A percentile compares a stretch with the other conserved stretches of the same genome.
phyloP scores from a whole-genome alignment of 2,329 filamentous ascomycete genomes.

The Alternaria alternata region DNA sequence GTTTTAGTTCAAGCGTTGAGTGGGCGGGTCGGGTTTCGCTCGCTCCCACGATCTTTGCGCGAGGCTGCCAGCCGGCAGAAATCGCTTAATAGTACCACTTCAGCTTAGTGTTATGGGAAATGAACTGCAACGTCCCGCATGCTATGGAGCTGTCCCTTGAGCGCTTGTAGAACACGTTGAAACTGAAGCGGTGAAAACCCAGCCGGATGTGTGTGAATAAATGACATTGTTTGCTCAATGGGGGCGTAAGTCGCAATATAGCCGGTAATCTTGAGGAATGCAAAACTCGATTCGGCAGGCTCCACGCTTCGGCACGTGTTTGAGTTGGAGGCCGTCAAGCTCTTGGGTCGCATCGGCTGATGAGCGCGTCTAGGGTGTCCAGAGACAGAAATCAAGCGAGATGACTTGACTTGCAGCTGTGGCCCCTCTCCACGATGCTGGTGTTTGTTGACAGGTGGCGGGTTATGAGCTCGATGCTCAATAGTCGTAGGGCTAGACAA shows the following conservation, averaged over 20 bases:
- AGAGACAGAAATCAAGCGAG: constrained; percentile 2
- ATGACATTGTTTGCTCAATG: constrained; percentile 3
- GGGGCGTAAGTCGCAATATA: constrained; percentile 21
- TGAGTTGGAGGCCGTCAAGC: constrained; percentile 7
- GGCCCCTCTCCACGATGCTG: constrained; percentile 10
- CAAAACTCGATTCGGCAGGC: constrained; percentile 10
- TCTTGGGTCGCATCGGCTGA: constrained; percentile 22
- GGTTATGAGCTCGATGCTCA: constrained; percentile 21
- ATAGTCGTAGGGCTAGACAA: constrained; percentile 22
- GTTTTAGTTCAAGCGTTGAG: constrained; percentile 29
- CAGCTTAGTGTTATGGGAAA: constrained; percentile 2
- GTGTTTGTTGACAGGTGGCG: constrained; percentile 6
- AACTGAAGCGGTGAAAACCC: constrained; percentile 35
- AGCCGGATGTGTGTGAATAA: constrained; percentile 24
- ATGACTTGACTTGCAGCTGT: constrained; percentile 16
- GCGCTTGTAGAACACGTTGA: constrained; percentile 14
- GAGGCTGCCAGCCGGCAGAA: constrained; percentile 18
- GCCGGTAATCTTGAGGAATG: constrained; percentile 22
- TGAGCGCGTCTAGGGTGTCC: constrained; percentile 5
- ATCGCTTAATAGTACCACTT: constrained; percentile 11
- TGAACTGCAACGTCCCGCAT: constrained; percentile 8
- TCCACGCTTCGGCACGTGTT: constrained; percentile 15
- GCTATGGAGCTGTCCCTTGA: not conserved
- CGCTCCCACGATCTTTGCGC: constrained; percentile 2
- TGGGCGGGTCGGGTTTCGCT: not conserved